Conservation (phyloP, 2,329 filamentous ascomycete species). For the Trichophyton benhamiae region DNA sequence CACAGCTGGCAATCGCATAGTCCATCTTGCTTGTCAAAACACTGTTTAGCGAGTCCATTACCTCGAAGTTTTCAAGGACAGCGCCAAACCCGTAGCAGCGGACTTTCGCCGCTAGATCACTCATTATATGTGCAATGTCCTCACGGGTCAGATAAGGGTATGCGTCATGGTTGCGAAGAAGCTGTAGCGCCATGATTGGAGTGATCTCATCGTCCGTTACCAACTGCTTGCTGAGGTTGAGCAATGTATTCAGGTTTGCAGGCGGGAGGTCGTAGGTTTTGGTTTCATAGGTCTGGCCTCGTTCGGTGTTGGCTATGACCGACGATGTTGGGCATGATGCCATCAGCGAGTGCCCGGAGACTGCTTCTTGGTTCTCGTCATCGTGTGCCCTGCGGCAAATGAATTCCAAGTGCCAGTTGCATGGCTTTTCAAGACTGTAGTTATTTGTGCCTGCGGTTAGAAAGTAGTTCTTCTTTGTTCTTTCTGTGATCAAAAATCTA, state of each 20-base stretch:
- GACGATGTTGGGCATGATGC: conserved; percentile 69
- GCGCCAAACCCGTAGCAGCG: conserved; percentile 79
- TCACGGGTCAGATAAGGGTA: conserved; percentile 52
- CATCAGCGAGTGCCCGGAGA: conserved; percentile 89
- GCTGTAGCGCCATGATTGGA: conserved; percentile 88
- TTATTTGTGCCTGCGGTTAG: background rate
- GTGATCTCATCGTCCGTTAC: conserved; percentile 76
- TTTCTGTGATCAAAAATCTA: background rate
- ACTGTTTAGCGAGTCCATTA: conserved; percentile 60
- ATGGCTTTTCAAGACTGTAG: conserved; percentile 60
- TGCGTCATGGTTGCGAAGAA: conserved; percentile 60
- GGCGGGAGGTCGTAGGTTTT: conserved; percentile 71
- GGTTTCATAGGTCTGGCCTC: conserved; percentile 46
- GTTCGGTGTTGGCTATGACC: conserved; percentile 44
- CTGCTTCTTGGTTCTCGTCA: conserved; percentile 48
- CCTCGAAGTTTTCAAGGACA: conserved; percentile 55
- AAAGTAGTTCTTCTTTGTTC: background rate
- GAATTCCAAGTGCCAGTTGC: conserved; percentile 81
- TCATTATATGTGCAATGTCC: conserved; percentile 61
- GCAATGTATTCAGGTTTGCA: conserved; percentile 63
- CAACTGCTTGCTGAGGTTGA: conserved; percentile 71
- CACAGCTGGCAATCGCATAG: background rate
- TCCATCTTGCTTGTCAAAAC: conserved; percentile 48
- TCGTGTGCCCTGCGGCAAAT: conserved; percentile 44
- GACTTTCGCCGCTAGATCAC: conserved; percentile 65